These are phyloP conservation scores for Mucor sp. DNA, from an alignment of 371 early-diverging fungal species.

Conservation along the genomic window DNA sequence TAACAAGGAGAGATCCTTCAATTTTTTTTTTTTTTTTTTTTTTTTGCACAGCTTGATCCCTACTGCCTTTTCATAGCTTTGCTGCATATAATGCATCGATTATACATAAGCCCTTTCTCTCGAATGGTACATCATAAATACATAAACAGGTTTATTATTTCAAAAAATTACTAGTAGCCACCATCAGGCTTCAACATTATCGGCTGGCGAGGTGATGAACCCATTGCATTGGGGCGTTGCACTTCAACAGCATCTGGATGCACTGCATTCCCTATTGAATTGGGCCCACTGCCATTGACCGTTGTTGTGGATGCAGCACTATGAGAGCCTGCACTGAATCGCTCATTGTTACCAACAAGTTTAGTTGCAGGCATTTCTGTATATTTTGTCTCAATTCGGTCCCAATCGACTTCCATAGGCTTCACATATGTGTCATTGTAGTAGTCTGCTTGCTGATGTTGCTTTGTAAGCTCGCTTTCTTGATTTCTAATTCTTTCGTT, in stretches of 20 bases:
- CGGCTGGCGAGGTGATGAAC: neutral
- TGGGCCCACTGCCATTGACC: neutral
- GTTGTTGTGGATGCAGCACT: neutral
- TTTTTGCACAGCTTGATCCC: too few relatives aligned
- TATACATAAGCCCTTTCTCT: too few relatives aligned
- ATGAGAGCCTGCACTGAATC: neutral
- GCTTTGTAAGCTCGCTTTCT: neutral
- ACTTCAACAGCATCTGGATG: neutral
- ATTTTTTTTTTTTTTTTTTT: too few relatives aligned
- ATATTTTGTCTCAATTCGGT: slow-evolving; percentile 6
- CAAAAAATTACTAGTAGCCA: neutral
- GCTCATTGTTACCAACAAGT: neutral
- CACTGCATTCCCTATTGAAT: neutral
- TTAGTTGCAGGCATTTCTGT: neutral
- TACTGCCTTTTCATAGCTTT: too few relatives aligned
- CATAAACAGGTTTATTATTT: neutral
- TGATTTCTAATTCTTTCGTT: neutral
- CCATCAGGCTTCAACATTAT: neutral
- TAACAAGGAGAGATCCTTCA: too few relatives aligned
- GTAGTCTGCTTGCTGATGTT: neutral
- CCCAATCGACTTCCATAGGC: slow-evolving; percentile 10
- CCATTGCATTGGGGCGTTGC: neutral
- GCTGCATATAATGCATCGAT: too few relatives aligned
- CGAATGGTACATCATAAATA: neutral
- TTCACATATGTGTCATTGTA: neutral